Evolutionary conservation across 2,329 filamentous ascomycete species (phyloP), one percentile per base, ranked within the genome.

Genomic region (Aspergillus texensis): DNA sequence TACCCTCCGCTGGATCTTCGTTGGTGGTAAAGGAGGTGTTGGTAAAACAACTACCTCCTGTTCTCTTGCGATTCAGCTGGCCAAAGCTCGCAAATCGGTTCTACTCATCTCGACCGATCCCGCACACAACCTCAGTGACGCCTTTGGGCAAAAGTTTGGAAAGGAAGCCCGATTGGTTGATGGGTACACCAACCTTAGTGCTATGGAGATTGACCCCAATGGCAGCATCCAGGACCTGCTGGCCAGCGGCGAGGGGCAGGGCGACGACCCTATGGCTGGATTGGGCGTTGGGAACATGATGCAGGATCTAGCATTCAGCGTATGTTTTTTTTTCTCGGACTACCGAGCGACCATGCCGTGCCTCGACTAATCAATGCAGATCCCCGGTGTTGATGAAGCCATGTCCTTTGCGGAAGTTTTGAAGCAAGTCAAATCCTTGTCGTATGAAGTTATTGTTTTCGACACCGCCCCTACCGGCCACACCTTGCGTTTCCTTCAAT

Each of bases 1-100:
- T 80, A 90, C 92, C 39, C 89, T 99, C 61, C 92, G 95, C 78
- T 99, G 95, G 95, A 96, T 99, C 81, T 99, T 99, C 75, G 95
- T 99, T 65, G 95, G 95, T 74, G 95, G 95, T 70, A 99, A 99
- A 82, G 95, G 95, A 75, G 95, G 95, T 77, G 95, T 99, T 53
- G 95, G 95, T 79, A 99, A 99, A 85, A 99, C 95, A 32, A 99
- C 95, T n/a, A 99, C 95, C 19, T 98, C 94, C 9, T 99, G 95
- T 82, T 97, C 94, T 11, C 91, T 99, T 68, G 95, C 95, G 68
- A 98, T 99, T 77, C 95, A 99, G 82, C 92, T 99, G 69, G 93
- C 95, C 73, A 93, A 91, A 80, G 93, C 93, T 72, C 93, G 95
- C 81, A 94, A 94, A 81, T 96, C 92, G 66, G 95, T 99, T 65